phyloP scores from a whole-genome alignment of 495 filamentous ascomycete genomes.

The Amphirosellinia nigrospora region DNA sequence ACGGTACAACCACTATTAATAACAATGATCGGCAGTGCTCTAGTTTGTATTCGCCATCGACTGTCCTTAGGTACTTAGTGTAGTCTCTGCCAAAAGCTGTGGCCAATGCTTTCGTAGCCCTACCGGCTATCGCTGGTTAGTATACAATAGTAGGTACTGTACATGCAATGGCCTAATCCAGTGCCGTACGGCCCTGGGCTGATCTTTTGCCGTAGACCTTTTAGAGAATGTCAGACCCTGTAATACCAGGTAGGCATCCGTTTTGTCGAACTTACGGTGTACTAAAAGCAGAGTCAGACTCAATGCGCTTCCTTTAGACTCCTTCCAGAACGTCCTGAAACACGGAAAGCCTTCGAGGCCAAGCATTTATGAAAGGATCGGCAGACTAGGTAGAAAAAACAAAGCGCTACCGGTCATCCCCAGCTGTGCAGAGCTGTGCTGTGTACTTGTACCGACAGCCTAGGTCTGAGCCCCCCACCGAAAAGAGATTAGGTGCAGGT shows the following conservation, averaged over 20 bases:
- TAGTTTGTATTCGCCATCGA: background rate
- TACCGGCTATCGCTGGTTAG: background rate
- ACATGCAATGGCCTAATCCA: background rate
- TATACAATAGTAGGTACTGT: background rate
- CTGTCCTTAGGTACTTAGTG: background rate
- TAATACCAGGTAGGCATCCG: no score
- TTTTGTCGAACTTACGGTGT: conserved; percentile 2
- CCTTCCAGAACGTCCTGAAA: conserved; percentile 27
- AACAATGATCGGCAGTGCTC: conserved; percentile 19
- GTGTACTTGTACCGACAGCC: background rate
- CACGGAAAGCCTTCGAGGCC: conserved; percentile 8
- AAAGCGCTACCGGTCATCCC: conserved; percentile 16
- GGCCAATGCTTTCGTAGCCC: background rate
- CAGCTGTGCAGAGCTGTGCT: conserved; percentile 12
- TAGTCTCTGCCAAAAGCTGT: conserved; percentile 10
- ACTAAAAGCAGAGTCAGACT: conserved; percentile 20
- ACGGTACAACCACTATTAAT: conserved; percentile 13
- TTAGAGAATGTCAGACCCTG: background rate
- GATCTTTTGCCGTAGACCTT: no score
- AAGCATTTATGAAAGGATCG: conserved; percentile 12
- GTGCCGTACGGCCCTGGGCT: background rate
- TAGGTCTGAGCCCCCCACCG: background rate
- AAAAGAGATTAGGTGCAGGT: conserved; percentile 10
- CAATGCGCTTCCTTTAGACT: conserved; percentile 23
- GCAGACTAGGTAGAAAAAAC: conserved; percentile 12